Base-by-base conservation (phyloP, 495 filamentous ascomycete genomes). In the Penicillium odoratum region DNA sequence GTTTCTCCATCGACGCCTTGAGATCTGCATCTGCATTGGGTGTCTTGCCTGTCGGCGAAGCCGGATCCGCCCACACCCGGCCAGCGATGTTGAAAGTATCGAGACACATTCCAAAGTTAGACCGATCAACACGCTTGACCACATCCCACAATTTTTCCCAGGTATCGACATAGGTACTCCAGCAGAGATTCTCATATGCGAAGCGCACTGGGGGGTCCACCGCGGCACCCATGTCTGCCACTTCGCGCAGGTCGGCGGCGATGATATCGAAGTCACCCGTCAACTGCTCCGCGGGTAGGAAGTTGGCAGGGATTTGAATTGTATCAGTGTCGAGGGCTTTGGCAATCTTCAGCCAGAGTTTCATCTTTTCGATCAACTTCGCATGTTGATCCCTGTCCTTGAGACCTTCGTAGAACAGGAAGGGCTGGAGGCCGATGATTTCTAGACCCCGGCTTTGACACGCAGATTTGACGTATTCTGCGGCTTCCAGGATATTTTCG, bases 71-170 rank as follows among this genome's bases (percentile, higher is more conserved):
- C 66, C 82, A 92, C n/a, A 88, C 78, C 30, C 83, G 74, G 0
- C 82, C 88, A 4, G 85, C 83, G 48, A 90, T 90, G 69, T 92
- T 88, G 73, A 88, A 92, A 1, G 86, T 90, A 69, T 91, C 88
- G 8, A 91, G 76, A 70, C 87, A 90, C 55, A 86, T 71, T 9
- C 88, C 88, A 58, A 91, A 88, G 69, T 90, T 91, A 7, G 78
- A 77, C 15, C 87, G 68, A 62, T 89, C 75, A 38, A 91, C 87
- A 6, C 68, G 69, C 53, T 76, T 65, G 5, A 88, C 83, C 3
- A 91, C 70, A 18, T 85, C 78, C 85, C 87, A 92, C 58, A 74
- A 76, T 47, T 72, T 69, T 63, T 91, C 85, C 87, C 87, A 88
- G 0, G 76, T 81, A 63, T 88, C 78, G 46, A 83, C 73, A 58